Evolutionary conservation across 2,329 filamentous ascomycete genomes (phyloP), one percentile per base, ranked within the genome.

Genomic region (Paraphaeosphaeria sporulosa): DNA sequence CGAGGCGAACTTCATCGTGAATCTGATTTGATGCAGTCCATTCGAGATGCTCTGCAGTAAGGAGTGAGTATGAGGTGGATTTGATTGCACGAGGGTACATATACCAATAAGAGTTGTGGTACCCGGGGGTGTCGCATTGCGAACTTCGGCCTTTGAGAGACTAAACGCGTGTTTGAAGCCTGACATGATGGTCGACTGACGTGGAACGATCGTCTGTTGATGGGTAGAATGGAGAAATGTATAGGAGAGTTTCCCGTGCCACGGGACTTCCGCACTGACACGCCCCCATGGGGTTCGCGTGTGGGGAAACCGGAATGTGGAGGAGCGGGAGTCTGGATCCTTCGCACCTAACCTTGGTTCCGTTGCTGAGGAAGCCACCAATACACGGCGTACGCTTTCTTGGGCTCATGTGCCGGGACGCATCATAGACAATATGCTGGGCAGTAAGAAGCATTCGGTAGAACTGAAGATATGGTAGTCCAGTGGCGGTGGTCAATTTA

Each of bases 81-180:
- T 19, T 3, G 38, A 21, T 47, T 21, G 17, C 46, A 17, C n/a
- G n/a, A 6, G 27, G 49, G 27, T 4, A 5, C 17, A 58, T 72
- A 48, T 69, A 79, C 78, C 78, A 48, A 80, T 71, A 12, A 81
- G 69, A 21, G 69, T 71, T 3, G 73, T 68, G 12, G 79, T 81
- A 15, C 79, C 79, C 19, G 78, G 78, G 5, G 79, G 79, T 55
- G 73, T 75, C 9, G 76, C 75, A 57, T 74, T 72, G 27, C 63
- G 68, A 12, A 81, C 73, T 59, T 80, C 76, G 27, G 73, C 68
- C 58, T 80, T 79, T 1, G 78, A 76, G 17, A 81, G 63, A 12
- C 67, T 67, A 57, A 80, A 79, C 0, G 77, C 78, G 10, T 53
- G 21, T 30, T 55, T 55, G 38, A 53, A 53, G 9, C 38, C 50